Conservation (phyloP, 177 flowering plant species). For the Tripterygium wilfordii region DNA sequence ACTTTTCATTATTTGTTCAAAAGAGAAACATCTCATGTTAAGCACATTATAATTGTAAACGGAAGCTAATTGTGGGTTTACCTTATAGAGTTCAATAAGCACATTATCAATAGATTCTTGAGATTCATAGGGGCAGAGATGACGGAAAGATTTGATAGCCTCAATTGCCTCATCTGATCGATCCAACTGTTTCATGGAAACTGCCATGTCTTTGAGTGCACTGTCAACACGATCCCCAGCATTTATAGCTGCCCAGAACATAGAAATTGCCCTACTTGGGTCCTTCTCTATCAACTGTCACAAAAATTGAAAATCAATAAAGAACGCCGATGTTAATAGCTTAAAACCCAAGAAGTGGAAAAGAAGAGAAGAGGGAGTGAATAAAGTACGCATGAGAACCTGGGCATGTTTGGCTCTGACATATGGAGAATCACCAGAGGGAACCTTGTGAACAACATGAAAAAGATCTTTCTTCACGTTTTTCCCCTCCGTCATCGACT, state of each 20-base stretch:
- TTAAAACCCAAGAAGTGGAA: not conserved
- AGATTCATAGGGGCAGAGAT: conserved; percentile 60
- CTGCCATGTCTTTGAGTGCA: conserved; percentile 94
- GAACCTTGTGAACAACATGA: conserved; percentile 64
- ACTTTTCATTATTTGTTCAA: too few species aligned
- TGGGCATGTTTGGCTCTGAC: conserved; percentile 81
- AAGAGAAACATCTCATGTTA: too few species aligned
- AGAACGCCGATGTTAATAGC: not conserved
- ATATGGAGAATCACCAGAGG: conserved; percentile 79
- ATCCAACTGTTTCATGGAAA: conserved; percentile 81
- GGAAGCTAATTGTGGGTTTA: too few species aligned
- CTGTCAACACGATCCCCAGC: conserved; percentile 83
- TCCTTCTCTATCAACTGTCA: conserved; percentile 70
- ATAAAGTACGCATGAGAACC: conserved; percentile 22
- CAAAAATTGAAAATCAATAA: not conserved
- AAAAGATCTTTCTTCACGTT: conserved; percentile 28
- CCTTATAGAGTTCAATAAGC: conserved; percentile 84
- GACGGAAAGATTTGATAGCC: conserved; percentile 84
- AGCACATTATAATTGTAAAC: too few species aligned
- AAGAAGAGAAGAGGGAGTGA: not conserved
- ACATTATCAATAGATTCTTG: conserved; percentile 86
- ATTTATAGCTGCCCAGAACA: conserved; percentile 87
- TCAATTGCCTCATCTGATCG: conserved; percentile 90
- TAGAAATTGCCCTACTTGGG: conserved; percentile 60
- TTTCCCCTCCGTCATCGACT: conserved; percentile 30